A percentile compares a stretch with the other conserved stretches of the same genome.
phyloP scores from a whole-genome alignment of 352 stramenopile species.

The Phytophthora europaea region DNA sequence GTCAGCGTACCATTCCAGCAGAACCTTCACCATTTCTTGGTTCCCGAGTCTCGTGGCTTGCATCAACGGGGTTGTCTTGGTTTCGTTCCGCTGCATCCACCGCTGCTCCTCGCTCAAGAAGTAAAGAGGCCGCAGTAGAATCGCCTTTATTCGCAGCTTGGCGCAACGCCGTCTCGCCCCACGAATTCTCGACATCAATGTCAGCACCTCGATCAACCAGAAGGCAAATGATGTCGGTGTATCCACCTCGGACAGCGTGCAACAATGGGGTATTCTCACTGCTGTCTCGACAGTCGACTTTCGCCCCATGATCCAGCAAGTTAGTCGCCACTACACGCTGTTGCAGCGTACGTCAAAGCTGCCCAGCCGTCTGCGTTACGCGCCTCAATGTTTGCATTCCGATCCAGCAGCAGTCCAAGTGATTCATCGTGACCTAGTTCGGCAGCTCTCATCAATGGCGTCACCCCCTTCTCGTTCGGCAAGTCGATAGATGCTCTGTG shows the following conservation, averaged over 20 bases:
- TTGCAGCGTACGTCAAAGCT: conserved; percentile 1
- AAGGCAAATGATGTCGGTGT: background rate
- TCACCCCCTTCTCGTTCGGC: background rate
- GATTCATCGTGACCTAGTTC: background rate
- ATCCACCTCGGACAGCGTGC: background rate
- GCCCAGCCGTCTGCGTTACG: background rate
- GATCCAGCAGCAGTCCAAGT: background rate
- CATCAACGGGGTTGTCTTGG: conserved; percentile 3
- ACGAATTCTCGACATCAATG: background rate
- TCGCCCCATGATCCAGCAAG: background rate
- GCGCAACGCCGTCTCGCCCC: background rate
- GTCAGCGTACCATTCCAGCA: conserved; percentile 5
- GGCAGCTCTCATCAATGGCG: conserved; percentile 4
- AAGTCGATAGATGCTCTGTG: background rate
- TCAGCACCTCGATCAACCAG: background rate
- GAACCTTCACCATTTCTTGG: background rate
- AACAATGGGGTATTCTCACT: background rate
- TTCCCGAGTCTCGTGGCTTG: background rate
- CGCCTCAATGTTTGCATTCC: background rate
- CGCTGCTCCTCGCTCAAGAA: background rate
- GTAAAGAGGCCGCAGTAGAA: background rate
- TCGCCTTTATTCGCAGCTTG: background rate
- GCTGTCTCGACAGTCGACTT: background rate
- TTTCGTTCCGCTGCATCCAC: background rate
- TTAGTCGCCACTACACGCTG: background rate